Conservation (phyloP, 1,139 yeast genomes). For the Pneumocystis oryctolagi region DNA sequence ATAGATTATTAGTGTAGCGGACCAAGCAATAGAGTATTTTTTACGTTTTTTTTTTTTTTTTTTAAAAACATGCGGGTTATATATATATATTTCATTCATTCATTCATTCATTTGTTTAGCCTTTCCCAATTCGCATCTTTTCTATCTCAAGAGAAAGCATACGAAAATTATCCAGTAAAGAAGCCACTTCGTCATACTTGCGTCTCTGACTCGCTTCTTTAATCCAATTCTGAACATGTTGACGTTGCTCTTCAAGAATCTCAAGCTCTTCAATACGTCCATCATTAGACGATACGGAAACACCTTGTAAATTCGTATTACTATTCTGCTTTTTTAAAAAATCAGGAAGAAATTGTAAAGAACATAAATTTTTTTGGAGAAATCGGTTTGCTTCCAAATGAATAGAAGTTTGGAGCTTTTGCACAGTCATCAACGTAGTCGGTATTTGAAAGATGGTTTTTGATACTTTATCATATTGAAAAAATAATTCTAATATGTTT, state of each 20-base stretch:
- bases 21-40: too few relatives aligned
- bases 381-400: not conserved
- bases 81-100: too few relatives aligned
- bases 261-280: constrained; percentile 14
- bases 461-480: not conserved
- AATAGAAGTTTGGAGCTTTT: not conserved
- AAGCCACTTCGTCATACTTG: constrained; percentile 59
- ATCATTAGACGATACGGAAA: constrained; percentile 3
- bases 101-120: too few relatives aligned
- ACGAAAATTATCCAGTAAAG: constrained; percentile 41
- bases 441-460: not conserved
- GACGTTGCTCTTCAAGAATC: constrained; percentile 18
- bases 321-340: not conserved
- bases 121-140: constrained; percentile 10
- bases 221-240: constrained; percentile 50
- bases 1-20: too few relatives aligned
- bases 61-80: too few relatives aligned
- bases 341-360: not conserved
- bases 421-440: not conserved
- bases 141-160: constrained; percentile 46
- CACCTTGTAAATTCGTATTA: constrained; percentile 1
- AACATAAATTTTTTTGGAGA: not conserved
- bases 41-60: too few relatives aligned
- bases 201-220: constrained; percentile 48
- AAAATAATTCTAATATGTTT: not conserved